A percentile compares a stretch with the other conserved stretches of the same genome.
Conservation (phyloP, 2,329 filamentous ascomycete genomes). For the Pseudogymnoascus sp. region DNA sequence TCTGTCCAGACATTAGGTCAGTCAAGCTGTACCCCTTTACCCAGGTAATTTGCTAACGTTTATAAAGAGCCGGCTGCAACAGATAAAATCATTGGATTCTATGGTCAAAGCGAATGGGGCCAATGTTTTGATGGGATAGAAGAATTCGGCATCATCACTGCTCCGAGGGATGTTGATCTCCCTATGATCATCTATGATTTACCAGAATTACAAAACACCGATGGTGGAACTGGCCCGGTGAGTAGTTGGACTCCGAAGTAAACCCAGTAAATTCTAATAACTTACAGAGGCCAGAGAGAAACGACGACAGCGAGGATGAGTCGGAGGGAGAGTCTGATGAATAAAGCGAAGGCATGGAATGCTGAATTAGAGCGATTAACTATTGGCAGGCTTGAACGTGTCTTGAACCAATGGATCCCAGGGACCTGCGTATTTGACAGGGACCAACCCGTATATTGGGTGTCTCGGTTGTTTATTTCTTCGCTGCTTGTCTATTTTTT, state of each 20-base stretch:
- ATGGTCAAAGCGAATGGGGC: slow-evolving; percentile 29
- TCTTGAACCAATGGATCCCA: not conserved
- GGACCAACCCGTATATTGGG: not conserved
- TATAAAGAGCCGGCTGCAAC: slow-evolving; percentile 25
- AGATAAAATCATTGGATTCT: slow-evolving; percentile 39
- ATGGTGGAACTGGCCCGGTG: slow-evolving; percentile 13
- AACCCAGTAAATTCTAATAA: not conserved
- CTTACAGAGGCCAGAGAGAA: not conserved
- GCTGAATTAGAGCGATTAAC: not conserved
- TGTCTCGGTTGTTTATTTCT: not conserved
- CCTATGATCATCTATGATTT: slow-evolving; percentile 35
- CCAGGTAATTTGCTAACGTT: not conserved
- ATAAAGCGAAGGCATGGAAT: not conserved
- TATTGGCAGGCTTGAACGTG: not conserved
- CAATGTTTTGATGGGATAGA: slow-evolving; percentile 18
- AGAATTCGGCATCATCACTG: slow-evolving; percentile 42
- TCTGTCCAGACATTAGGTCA: slow-evolving; percentile 9
- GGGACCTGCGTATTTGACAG: not conserved
- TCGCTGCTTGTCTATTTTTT: not conserved
- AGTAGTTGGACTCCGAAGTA: not conserved
- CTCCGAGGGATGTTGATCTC: slow-evolving; percentile 31
- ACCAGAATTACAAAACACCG: slow-evolving; percentile 32
- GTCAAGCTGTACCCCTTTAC: not conserved
- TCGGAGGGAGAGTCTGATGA: not conserved
- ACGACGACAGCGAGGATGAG: not conserved